Evolutionary conservation across 352 stramenopile species (phyloP), one percentile per base, ranked within the genome.

Genomic region (Globisporangium parvum): DNA sequence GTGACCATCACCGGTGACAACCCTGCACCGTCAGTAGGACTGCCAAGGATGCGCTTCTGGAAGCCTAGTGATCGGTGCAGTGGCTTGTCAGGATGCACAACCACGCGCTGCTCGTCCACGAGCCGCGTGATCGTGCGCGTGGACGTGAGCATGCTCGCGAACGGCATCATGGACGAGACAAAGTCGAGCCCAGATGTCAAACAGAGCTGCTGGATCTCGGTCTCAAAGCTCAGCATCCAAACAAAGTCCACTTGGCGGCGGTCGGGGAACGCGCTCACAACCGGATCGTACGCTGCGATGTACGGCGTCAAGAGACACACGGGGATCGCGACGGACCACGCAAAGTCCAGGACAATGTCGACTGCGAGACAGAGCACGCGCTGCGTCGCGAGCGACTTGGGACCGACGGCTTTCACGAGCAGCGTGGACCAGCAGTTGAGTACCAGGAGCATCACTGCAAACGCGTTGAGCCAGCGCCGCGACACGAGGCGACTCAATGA

Each of bases 401-500:
- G 17, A 40, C 46, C 20, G 45, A 69, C 48, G 37, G 60, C 26
- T 53, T 55, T 20, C 37, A 51, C 47, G 56, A 72, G 54, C n/a
- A 49, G 46, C 39, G 54, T 53, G 1, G 45, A 53, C 54, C 54
- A 60, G 54, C 46, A 54, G 41, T 75, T 73, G 20, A 72, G 28
- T 42, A 62, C 65, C 4, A 75, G 45, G 12, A 72, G 26, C 12
- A 31, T 15, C 0, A 53, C 49, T 24, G 69, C 68, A 3, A 70
- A 54, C 39, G 67, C 55, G 40, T 70, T 75, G 6, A 70, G 69
- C 67, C 67, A 72, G 48, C 55, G 46, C 44, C 60, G 60, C n/a
- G 63, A 64, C 18, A 71, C 56, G 17, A 69, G 26, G 4, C 49
- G 31, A n/a, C 67, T 71, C 3, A 53, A 67, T 3, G 56, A 57